Percentiles rank a stretch among this genome's conserved stretches.
Conservation (phyloP, 2,329 filamentous ascomycete species). For the Colletotrichum kahawae region DNA sequence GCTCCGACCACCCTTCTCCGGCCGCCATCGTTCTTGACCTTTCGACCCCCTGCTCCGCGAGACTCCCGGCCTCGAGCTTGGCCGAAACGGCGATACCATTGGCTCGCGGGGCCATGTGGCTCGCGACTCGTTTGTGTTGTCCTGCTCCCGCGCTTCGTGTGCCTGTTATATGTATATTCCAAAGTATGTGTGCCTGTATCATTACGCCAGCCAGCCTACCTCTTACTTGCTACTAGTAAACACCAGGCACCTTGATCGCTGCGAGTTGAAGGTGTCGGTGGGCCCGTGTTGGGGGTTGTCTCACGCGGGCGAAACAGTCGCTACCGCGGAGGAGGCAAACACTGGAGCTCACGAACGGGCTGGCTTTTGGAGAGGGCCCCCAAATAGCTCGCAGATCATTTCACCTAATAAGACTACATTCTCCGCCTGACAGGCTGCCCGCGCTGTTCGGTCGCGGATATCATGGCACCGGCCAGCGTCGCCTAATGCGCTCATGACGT, state of each 20-base stretch:
- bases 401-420: slow-evolving; percentile 21
- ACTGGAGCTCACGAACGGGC: neutral
- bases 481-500: slow-evolving; percentile 1
- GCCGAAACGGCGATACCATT: neutral
- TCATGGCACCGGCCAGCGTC: neutral
- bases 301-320: neutral
- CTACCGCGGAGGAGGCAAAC: neutral
- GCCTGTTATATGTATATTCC: neutral
- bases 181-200: neutral
- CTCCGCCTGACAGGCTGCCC: slow-evolving; percentile 14
- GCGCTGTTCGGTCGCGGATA: slow-evolving; percentile 9
- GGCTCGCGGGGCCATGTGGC: neutral
- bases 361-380: neutral
- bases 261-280: neutral
- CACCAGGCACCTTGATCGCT: neutral
- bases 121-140: neutral
- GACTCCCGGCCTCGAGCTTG: slow-evolving; percentile 17
- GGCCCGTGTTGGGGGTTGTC: neutral
- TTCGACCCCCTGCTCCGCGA: slow-evolving; percentile 1
- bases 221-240: neutral
- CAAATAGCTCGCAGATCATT: slow-evolving; percentile 10
- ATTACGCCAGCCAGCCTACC: neutral
- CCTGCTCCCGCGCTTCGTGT: neutral
- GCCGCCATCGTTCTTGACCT: neutral
- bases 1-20: slow-evolving; percentile 1